phyloP scores from a whole-genome alignment of 495 filamentous ascomycete species.

The Aspergillus asperescens region DNA sequence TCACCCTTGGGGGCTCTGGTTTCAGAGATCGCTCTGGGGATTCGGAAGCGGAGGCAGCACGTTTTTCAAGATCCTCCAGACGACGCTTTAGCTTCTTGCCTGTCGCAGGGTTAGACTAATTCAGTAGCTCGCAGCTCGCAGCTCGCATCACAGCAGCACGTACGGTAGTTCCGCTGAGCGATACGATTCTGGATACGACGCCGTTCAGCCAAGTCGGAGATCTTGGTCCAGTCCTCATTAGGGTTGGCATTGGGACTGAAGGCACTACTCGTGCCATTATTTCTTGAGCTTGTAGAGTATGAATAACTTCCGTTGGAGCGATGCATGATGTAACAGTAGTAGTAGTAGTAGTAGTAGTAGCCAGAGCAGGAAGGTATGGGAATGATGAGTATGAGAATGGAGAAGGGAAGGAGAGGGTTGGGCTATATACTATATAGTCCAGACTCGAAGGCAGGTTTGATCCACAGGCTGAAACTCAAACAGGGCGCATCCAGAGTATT shows the following conservation, averaged over 20 bases:
- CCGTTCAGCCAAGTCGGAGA: constrained; percentile 92
- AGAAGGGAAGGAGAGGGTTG: neutral
- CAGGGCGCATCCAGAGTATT: neutral
- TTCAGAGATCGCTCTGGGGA: constrained; percentile 62
- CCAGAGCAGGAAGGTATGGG: no score
- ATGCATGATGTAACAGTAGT: constrained; percentile 26
- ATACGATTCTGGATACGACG: constrained; percentile 96
- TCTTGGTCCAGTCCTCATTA: constrained; percentile 99
- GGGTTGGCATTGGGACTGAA: constrained; percentile 96
- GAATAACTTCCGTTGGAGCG: constrained; percentile 33
- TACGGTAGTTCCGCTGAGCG: constrained; percentile 97
- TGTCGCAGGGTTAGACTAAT: constrained; percentile 28
- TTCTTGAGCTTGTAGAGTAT: constrained; percentile 47
- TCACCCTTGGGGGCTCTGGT: constrained; percentile 42
- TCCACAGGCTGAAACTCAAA: no score
- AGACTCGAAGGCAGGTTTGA: no score
- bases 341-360: neutral
- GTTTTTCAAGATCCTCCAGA: constrained; percentile 90
- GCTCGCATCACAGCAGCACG: no score
- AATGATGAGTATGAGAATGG: neutral
- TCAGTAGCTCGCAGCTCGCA: neutral
- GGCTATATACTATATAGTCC: no score
- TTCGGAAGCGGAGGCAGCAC: constrained; percentile 75
- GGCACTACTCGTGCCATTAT: constrained; percentile 82
- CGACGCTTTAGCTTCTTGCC: constrained; percentile 99